Base-by-base conservation (phyloP, 2,329 filamentous ascomycete genomes). In the Davidsoniella eucalypti region DNA sequence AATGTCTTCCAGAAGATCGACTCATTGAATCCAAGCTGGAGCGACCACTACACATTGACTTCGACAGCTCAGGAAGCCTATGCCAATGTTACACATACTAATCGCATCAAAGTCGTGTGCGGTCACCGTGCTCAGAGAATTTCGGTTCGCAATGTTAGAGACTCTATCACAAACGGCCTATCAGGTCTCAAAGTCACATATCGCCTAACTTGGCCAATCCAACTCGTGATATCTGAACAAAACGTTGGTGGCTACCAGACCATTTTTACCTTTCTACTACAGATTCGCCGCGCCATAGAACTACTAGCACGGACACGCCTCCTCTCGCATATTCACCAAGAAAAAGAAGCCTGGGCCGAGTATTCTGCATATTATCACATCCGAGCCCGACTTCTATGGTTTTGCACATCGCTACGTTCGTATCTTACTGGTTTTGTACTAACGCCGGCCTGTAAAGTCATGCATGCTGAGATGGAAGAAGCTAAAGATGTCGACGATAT, bases 401-500 rank as follows among this genome's bases (percentile, higher is more conserved):
- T 94, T 63, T 75, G 76, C 55, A 82, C 80, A 55, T 77, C 74
- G 0, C 58, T 94, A 1, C 81, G 86, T 58, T 79, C 80, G 7
- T 92, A 94, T 59, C 66, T 94, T 4, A 80, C 79, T 3, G 81
- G 78, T 14, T 72, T 87, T 2, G 83, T 88, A 1, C 69, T 94
- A 1, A 73, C 72, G 0, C 75, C 78, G 0, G 70, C 78, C 18
- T 75, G 72, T 2, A 59, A 63, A 2, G 67, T 69, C 26, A 73
- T 95, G 67, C 66, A 67, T 5, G 61, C 63, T 2, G 67, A 71
- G 0, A 70, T 95, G 47, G 63, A 65, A 12, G 65, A 67, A 5
- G 78, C 85, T 0, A 69, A 73, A 23, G 86, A 90, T 56, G 77
- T 95, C 8, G 87, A 95, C 60, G 74, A 74, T 23, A 93, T 95